Evolutionary conservation across 2,329 filamentous ascomycete genomes (phyloP).

Genomic region (Apiospora marii): DNA sequence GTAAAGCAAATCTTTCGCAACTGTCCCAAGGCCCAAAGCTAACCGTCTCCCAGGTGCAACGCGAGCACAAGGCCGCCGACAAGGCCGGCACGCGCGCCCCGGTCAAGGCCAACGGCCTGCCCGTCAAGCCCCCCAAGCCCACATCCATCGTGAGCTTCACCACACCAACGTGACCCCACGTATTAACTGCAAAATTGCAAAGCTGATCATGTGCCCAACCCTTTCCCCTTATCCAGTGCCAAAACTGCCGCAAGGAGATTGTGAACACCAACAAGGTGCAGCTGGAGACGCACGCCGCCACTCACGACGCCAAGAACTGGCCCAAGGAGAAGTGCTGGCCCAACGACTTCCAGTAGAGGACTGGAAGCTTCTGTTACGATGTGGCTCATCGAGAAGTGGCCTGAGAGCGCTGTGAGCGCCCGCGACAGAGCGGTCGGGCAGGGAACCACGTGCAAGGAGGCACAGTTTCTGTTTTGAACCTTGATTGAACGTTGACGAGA

Average conservation of each 20-base stretch:
- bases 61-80: constrained; percentile 64
- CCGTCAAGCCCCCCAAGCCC: constrained; percentile 62
- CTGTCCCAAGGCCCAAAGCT: constrained; percentile 20
- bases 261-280: constrained; percentile 60
- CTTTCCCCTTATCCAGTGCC: constrained; percentile 47
- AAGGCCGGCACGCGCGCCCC: constrained; percentile 60
- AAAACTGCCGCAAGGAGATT: constrained; percentile 59
- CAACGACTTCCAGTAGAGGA: constrained; percentile 48
- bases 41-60: constrained; percentile 50
- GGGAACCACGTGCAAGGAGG: not conserved
- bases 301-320: constrained; percentile 58
- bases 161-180: not conserved
- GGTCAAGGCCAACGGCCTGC: constrained; percentile 62
- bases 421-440: not conserved
- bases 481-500: not conserved
- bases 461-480: not conserved
- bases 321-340: constrained; percentile 67
- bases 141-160: constrained; percentile 52
- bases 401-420: no score
- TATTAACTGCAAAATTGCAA: constrained; percentile 30
- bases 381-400: not conserved
- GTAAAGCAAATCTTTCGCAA: not conserved
- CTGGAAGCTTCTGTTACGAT: not conserved
- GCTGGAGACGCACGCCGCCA: constrained; percentile 60
- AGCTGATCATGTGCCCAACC: constrained; percentile 20